phyloP scores from a whole-genome alignment of 1,284 basidiomycete genomes.

The Tilletia setariae region DNA sequence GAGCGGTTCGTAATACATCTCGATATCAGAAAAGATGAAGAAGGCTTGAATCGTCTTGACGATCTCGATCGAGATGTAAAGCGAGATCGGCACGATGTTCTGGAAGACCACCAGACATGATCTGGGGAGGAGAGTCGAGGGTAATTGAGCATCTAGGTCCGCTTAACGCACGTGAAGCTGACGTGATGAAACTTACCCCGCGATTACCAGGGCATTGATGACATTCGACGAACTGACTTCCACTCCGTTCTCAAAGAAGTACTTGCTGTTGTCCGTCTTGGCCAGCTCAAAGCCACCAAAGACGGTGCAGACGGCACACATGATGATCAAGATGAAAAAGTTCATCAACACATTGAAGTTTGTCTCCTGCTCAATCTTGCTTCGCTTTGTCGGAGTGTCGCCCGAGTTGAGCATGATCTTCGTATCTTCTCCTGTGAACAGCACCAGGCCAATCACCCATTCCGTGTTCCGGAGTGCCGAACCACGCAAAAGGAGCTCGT shows the following conservation, averaged over 20 bases:
- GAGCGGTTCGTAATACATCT: slow-evolving; percentile 85
- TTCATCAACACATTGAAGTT: slow-evolving; percentile 97
- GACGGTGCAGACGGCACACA: slow-evolving; percentile 72
- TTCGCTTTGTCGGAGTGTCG: slow-evolving; percentile 73
- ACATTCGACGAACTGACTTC: slow-evolving; percentile 57
- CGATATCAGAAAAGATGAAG: slow-evolving; percentile 90
- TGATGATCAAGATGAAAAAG: slow-evolving; percentile 72
- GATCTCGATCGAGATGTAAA: slow-evolving; percentile 96
- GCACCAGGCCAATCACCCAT: slow-evolving; percentile 91
- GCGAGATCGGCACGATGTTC: slow-evolving; percentile 93
- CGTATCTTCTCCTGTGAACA: slow-evolving; percentile 90
- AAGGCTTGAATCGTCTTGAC: slow-evolving; percentile 97
- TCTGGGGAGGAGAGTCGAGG: slow-evolving; percentile 13
- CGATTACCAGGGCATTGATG: slow-evolving; percentile 81
- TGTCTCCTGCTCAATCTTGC: slow-evolving; percentile 97
- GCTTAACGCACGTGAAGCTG: not conserved
- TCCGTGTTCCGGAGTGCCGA: slow-evolving; percentile 87
- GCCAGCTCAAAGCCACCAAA: slow-evolving; percentile 72
- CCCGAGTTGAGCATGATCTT: slow-evolving; percentile 98
- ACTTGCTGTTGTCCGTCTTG: slow-evolving; percentile 66
- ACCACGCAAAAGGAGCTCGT: slow-evolving; percentile 86
- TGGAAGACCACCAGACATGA: slow-evolving; percentile 80
- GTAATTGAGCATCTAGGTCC: not conserved
- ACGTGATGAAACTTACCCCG: slow-evolving; percentile 65
- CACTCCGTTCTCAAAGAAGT: slow-evolving; percentile 60